Base-by-base conservation (phyloP, 106 monocot genomes). In the Gastrodia elata region DNA sequence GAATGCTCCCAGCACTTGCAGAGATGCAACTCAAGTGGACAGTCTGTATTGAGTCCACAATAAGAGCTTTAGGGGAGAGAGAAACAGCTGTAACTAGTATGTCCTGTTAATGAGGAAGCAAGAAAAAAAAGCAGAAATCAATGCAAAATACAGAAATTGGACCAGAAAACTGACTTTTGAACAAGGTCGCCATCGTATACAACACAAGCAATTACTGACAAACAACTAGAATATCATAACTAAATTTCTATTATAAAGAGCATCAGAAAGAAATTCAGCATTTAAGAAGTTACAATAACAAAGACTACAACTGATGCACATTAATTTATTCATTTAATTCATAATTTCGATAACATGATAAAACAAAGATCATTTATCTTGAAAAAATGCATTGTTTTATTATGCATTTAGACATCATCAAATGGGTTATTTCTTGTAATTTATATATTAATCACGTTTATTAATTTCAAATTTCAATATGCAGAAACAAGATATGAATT, bases 1-100 rank as follows among this genome's bases (percentile, higher is more conserved):
- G 75, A 49, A 88, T 61, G 78, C 85, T 98, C 40, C 98, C 98
- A 75, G 98, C 91, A 88, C 93, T 98, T 72, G 93, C 93, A 52
- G 84, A 35, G 73, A 93, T 73, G 41, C 82, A 86, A 81, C 76
- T 87, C 44, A 93, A 69, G 74, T 98, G 93, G 65, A 98, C 87
- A 52, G 98, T 98, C 68, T 98, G 93, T 81, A 98, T 88, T 13
- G 98, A 98, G 83, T 98, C 98, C 39, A 98, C 82, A 81, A 98
- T 83, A 74, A 98, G 82, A 79, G 87, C 91, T 76, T 65, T 75
- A 10, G 98, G 93, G 56, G 84, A 82, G 5, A 89, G 77, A 26
- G 46, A 61, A 70, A 85, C 80, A 48, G 85, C 83, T 80, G 88
- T 93, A 24, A 88, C 88, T 77, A 98, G 82, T 70, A 98, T 93